A percentile compares a stretch with the other conserved stretches of the same genome.
phyloP scores from a whole-genome alignment of 108 stramenopile genomes.

The Aurantiochytrium sp. region DNA sequence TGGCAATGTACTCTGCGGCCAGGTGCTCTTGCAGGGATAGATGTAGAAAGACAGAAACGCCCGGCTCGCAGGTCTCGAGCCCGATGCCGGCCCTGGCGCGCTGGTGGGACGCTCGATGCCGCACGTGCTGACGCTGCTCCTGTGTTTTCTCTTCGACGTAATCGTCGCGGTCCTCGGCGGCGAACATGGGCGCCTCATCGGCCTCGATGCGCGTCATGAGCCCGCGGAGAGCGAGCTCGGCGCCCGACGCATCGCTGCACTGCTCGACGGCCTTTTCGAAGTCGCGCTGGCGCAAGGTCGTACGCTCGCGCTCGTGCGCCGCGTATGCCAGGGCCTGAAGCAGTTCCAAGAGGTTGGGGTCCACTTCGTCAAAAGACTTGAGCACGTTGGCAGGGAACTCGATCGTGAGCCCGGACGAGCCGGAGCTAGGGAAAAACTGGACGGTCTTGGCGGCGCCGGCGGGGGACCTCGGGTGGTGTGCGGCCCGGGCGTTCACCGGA shows the following conservation, averaged over 20 bases:
- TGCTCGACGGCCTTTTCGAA: background rate
- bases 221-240: background rate
- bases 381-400: background rate
- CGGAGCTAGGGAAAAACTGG: background rate
- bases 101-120: background rate
- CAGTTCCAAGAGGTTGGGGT: background rate
- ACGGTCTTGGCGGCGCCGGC: background rate
- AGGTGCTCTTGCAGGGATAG: conserved; percentile 3
- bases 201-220: background rate
- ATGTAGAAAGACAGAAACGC: background rate
- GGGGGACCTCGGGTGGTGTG: too few species aligned
- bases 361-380: background rate
- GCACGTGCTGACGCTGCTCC: background rate
- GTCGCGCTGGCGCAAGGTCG: background rate
- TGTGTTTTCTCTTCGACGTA: background rate
- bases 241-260: background rate
- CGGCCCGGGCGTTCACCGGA: background rate
- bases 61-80: background rate
- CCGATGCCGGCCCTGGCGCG: background rate
- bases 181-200: background rate
- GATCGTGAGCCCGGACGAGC: background rate
- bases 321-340: background rate
- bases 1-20: background rate
- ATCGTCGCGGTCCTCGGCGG: background rate
- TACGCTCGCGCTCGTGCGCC: background rate